Conservation (phyloP, 1,139 yeast species). For the Kurtzmaniella quercitrusa region DNA sequence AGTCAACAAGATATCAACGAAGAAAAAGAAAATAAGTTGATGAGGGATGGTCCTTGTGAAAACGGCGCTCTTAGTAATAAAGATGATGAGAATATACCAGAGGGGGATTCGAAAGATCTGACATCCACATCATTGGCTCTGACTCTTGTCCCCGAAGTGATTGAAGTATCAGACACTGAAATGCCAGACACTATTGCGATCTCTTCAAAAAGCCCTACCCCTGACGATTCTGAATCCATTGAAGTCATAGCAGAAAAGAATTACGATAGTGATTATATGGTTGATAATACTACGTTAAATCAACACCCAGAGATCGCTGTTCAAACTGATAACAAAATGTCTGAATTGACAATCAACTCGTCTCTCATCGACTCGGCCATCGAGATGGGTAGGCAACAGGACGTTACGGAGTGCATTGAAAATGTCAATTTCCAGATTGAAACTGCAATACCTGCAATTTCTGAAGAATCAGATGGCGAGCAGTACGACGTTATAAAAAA, state of each 20-base stretch:
- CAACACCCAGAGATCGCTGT: constrained; percentile 1
- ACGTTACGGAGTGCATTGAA: constrained; percentile 94
- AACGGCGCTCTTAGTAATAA: constrained; percentile 11
- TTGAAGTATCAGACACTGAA: constrained; percentile 10
- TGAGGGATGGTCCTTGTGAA: no score
- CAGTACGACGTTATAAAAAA: constrained; percentile 76
- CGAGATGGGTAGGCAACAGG: constrained; percentile 90
- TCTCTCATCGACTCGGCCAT: constrained; percentile 69
- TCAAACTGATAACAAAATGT: not conserved
- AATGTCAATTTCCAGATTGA: constrained; percentile 91
- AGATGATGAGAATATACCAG: constrained; percentile 6
- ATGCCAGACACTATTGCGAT: constrained; percentile 12
- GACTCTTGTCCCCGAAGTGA: constrained; percentile 4
- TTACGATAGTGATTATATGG: constrained; percentile 5
- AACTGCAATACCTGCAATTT: constrained; percentile 74
- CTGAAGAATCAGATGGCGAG: constrained; percentile 70
- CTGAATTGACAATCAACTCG: constrained; percentile 34
- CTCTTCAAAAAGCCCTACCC: constrained; percentile 12
- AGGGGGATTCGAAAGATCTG: constrained; percentile 9
- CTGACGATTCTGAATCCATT: constrained; percentile 7
- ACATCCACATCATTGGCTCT: constrained; percentile 3
- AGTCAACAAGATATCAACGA: not conserved
- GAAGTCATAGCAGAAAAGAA: constrained; percentile 8
- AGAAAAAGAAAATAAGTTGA: not conserved
- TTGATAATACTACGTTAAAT: constrained; percentile 8